These are phyloP conservation scores for Dittrichia graveolens DNA, from an alignment of 129 eudicot genomes.

Conservation along the genomic window DNA sequence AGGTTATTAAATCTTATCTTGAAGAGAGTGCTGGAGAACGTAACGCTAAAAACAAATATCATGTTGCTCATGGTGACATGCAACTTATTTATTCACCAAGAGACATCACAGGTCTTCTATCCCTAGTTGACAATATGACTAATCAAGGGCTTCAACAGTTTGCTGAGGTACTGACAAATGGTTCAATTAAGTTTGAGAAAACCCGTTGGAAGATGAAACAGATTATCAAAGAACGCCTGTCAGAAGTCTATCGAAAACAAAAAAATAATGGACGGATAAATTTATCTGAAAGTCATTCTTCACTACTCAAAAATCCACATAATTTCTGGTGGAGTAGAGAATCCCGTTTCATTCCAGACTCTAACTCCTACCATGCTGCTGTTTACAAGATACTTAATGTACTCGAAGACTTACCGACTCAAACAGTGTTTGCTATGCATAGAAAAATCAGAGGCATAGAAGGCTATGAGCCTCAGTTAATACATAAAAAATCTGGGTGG, in stretches of 20 bases:
- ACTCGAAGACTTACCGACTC: conserved; percentile 53
- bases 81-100: conserved; percentile 26
- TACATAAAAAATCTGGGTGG: conserved; percentile 35
- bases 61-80: conserved; percentile 21
- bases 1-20: conserved; percentile 44
- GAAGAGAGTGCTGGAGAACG: conserved; percentile 41
- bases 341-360: conserved; percentile 28
- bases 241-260: not conserved
- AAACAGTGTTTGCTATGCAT: conserved; percentile 55
- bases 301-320: conserved; percentile 48
- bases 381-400: conserved; percentile 49
- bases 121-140: conserved; percentile 61
- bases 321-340: conserved; percentile 39
- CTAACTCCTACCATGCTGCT: conserved; percentile 48
- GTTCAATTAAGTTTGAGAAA: conserved; percentile 50
- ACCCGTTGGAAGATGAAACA: conserved; percentile 64
- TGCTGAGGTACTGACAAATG: conserved; percentile 47
- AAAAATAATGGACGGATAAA: conserved; percentile 12
- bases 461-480: conserved; percentile 49
- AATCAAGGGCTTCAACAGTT: conserved; percentile 52
- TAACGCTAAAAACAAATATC: conserved; percentile 19
- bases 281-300: conserved; percentile 25
- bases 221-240: conserved; percentile 40
- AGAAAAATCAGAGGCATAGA: conserved; percentile 56
- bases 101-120: conserved; percentile 27